phyloP scores from a whole-genome alignment of 768 basidiomycete genomes.

The Phaeotremella fagi region DNA sequence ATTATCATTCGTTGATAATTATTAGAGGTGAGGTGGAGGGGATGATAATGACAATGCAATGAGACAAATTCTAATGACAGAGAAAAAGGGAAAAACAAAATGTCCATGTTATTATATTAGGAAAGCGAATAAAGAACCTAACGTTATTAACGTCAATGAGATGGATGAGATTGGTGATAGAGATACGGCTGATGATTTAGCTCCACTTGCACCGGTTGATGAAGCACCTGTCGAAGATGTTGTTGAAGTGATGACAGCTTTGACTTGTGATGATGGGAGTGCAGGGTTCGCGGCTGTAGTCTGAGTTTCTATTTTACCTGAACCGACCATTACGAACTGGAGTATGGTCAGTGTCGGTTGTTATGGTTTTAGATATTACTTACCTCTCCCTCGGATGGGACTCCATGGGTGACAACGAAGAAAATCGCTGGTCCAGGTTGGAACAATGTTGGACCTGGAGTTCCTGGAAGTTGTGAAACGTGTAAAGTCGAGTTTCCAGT shows the following conservation, averaged over 20 bases:
- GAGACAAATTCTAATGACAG: too few relatives aligned
- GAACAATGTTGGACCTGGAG: constrained; percentile 67
- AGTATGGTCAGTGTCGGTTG: neutral
- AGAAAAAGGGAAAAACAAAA: too few relatives aligned
- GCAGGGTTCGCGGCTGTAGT: constrained; percentile 46
- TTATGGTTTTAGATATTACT: too few relatives aligned
- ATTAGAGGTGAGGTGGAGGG: too few relatives aligned
- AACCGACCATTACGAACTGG: constrained; percentile 71
- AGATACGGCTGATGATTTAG: neutral
- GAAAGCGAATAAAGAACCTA: neutral
- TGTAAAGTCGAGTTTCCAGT: constrained; percentile 69
- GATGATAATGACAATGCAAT: neutral
- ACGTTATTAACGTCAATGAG: neutral
- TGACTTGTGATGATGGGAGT: constrained; percentile 20
- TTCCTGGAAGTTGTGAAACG: constrained; percentile 75
- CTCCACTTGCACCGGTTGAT: neutral
- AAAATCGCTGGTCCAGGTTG: constrained; percentile 83
- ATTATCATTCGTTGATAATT: too few relatives aligned
- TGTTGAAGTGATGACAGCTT: constrained; percentile 5
- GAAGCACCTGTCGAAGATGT: neutral
- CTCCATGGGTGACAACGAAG: constrained; percentile 76
- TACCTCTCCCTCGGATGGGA: constrained; percentile 66
- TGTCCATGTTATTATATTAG: neutral
- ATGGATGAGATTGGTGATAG: neutral
- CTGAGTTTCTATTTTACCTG: constrained; percentile 69